A percentile compares a stretch with the other conserved stretches of the same genome.
Conservation (phyloP, 139 green algal genomes). For the Astrephomene gubernaculifera region DNA sequence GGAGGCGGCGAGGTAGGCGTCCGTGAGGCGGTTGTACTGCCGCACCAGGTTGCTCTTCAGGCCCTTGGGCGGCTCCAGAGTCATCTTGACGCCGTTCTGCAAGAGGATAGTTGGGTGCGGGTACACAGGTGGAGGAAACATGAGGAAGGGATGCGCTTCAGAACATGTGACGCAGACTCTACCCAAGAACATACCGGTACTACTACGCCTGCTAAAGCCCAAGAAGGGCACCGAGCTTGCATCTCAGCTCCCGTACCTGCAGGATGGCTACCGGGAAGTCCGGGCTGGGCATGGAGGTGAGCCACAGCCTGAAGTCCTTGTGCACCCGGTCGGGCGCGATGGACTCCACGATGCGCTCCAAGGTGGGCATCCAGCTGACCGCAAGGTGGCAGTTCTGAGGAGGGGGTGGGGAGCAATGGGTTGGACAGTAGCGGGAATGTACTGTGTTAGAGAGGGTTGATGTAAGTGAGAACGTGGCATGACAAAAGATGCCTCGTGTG, state of each 20-base stretch:
- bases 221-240: too few relatives aligned
- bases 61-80: constrained; percentile 85
- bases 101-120: neutral
- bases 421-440: too few relatives aligned
- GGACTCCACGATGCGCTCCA: constrained; percentile 83
- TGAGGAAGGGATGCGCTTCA: too few relatives aligned
- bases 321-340: constrained; percentile 73
- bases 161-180: too few relatives aligned
- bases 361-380: constrained; percentile 80
- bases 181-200: too few relatives aligned
- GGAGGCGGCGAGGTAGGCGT: constrained; percentile 73
- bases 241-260: constrained; percentile 60
- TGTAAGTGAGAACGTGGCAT: too few relatives aligned
- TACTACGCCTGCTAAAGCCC: too few relatives aligned
- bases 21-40: constrained; percentile 71
- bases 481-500: too few relatives aligned
- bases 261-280: constrained; percentile 83
- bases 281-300: constrained; percentile 80
- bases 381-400: constrained; percentile 82
- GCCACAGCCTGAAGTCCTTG: constrained; percentile 86
- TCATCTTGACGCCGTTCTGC: constrained; percentile 87
- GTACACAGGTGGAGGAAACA: too few relatives aligned
- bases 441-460: too few relatives aligned
- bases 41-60: constrained; percentile 79
- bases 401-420: neutral